phyloP scores from a whole-genome alignment of 2,329 filamentous ascomycete genomes.

The Neofusicoccum sp. region DNA sequence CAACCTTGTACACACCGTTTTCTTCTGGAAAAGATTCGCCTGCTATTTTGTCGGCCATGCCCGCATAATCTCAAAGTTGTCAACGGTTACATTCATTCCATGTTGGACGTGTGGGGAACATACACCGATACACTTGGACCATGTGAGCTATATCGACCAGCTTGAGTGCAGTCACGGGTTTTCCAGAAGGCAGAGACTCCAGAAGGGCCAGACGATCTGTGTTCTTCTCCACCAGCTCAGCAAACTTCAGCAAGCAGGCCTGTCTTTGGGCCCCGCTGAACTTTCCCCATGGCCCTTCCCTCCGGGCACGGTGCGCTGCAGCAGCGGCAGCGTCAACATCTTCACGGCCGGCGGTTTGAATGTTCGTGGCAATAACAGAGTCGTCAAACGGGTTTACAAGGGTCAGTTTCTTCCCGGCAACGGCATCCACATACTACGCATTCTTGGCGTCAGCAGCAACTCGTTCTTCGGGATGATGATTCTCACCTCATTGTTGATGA shows the following conservation, averaged over 20 bases:
- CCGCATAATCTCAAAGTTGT: conserved; percentile 61
- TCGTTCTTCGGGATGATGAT: not conserved
- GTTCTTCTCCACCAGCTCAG: conserved; percentile 78
- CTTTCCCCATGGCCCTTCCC: not conserved
- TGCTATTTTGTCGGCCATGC: conserved; percentile 88
- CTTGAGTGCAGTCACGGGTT: conserved; percentile 57
- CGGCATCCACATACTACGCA: not conserved
- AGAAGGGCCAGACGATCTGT: conserved; percentile 72
- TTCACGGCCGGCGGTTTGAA: not conserved
- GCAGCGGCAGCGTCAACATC: conserved; percentile 11
- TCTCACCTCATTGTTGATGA: conserved; percentile 5
- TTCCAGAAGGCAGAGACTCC: conserved; percentile 86
- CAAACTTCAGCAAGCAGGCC: conserved; percentile 59
- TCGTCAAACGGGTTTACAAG: conserved; percentile 7
- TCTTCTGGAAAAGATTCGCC: conserved; percentile 81
- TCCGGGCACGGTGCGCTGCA: not conserved
- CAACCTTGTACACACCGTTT: conserved; percentile 80
- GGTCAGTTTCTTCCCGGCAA: not conserved
- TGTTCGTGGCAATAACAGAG: not conserved
- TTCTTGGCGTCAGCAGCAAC: too few species aligned
- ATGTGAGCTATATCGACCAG: conserved; percentile 40
- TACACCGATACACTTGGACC: conserved; percentile 73
- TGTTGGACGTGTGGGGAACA: not conserved
- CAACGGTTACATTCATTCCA: too few species aligned
- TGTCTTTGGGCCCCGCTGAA: conserved; percentile 5